A percentile compares a stretch with the other conserved stretches of the same genome.
phyloP scores from a whole-genome alignment of 257 asterid species.

The Verbena officinalis region DNA sequence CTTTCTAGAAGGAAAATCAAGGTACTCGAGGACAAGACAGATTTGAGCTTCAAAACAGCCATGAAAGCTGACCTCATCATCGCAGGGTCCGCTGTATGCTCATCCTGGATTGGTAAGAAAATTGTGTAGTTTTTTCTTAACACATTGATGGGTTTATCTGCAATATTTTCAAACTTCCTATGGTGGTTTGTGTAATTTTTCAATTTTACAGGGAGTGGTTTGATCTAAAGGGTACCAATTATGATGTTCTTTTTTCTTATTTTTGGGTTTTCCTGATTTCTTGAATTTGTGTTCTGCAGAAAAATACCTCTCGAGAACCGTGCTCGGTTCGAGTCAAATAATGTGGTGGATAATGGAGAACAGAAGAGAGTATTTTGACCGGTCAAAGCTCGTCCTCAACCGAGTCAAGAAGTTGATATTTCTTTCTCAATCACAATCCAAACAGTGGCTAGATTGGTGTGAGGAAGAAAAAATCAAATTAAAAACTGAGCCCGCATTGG shows the following conservation, averaged over 20 bases:
- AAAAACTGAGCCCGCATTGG: conserved; percentile 70
- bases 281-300: conserved; percentile 50
- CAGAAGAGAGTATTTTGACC: conserved; percentile 82
- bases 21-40: conserved; percentile 80
- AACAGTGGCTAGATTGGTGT: conserved; percentile 92
- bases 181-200: neutral
- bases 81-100: conserved; percentile 96
- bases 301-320: conserved; percentile 77
- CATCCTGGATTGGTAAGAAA: conserved; percentile 94
- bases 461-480: conserved; percentile 78
- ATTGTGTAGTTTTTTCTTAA: neutral
- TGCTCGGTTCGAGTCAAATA: conserved; percentile 88
- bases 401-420: conserved; percentile 84
- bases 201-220: neutral
- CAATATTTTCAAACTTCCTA: neutral
- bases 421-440: conserved; percentile 81
- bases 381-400: conserved; percentile 78
- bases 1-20: conserved; percentile 85
- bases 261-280: neutral
- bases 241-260: neutral
- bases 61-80: conserved; percentile 93
- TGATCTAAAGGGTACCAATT: too few relatives aligned
- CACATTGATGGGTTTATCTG: too few relatives aligned
- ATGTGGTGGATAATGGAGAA: conserved; percentile 99
- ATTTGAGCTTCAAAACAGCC: conserved; percentile 85